phyloP scores from a whole-genome alignment of 345 rosid genomes.

The Citrus sinensis region DVS_A1.0 CM039162.1:29607501-29608000 shows the following conservation, averaged over 20 bases:
- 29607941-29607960: not conserved
- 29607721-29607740: conserved; percentile 28
- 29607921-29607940: conserved; percentile 59
- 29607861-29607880: conserved; percentile 35
- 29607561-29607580: conserved; percentile 36
- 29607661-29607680: conserved; percentile 68
- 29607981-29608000: not conserved
- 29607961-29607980: not conserved
- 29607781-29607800: conserved; percentile 8
- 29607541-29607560: conserved; percentile 22
- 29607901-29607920: conserved; percentile 53
- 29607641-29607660: conserved; percentile 52
- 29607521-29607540: conserved; percentile 28
- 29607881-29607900: conserved; percentile 53
- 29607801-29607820: conserved; percentile 24
- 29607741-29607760: conserved; percentile 14
- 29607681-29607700: conserved; percentile 72
- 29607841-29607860: conserved; percentile 27
- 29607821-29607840: conserved; percentile 23
- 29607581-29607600: conserved; percentile 31
- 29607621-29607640: conserved; percentile 71
- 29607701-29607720: conserved; percentile 49
- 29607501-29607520: conserved; percentile 27
- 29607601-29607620: conserved; percentile 47
- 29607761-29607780: conserved; percentile 12